These are phyloP conservation scores for Acanthamoeba divionensis DNA, from an alignment of 208 protist genomes.

Conservation along the genomic window DNA sequence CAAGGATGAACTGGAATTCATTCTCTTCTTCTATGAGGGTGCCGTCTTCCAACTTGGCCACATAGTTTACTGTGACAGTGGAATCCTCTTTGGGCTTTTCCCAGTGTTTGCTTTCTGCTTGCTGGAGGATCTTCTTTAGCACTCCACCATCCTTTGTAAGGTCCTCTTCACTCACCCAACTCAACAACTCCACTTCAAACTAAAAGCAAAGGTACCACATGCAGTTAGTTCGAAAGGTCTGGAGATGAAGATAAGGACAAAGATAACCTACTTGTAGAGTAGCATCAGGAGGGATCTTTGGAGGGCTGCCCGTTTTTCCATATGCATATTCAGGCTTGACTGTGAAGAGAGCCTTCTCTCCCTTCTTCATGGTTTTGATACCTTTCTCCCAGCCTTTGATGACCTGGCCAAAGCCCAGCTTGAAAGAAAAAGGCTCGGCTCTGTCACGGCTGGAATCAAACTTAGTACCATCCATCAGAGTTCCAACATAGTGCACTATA, in stretches of 20 bases:
- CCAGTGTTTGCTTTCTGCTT: not conserved
- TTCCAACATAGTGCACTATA: constrained; percentile 77
- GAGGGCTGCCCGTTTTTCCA: constrained; percentile 56
- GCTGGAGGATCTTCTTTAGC: constrained; percentile 62
- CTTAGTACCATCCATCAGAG: constrained; percentile 76
- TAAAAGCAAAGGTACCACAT: not conserved
- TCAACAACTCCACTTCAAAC: constrained; percentile 64
- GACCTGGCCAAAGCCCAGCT: constrained; percentile 70
- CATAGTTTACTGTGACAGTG: not conserved
- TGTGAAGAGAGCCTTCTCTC: constrained; percentile 58
- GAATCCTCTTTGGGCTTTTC: constrained; percentile 43
- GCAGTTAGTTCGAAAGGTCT: not conserved
- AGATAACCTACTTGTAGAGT: constrained; percentile 35
- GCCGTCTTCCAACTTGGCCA: not conserved
- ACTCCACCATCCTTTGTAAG: constrained; percentile 64
- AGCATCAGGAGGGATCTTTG: constrained; percentile 68
- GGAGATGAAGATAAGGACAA: not conserved
- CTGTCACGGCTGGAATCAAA: constrained; percentile 75
- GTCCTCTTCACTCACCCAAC: constrained; percentile 56
- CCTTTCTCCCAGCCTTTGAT: constrained; percentile 77
- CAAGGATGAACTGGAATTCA: constrained; percentile 3
- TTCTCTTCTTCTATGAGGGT: not conserved
- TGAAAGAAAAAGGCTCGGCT: constrained; percentile 69
- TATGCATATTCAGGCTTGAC: constrained; percentile 70
- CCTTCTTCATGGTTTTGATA: constrained; percentile 65